Evolutionary conservation across 1,139 yeast genomes (phyloP).

Genomic region (Pneumocystis carinii): DNA sequence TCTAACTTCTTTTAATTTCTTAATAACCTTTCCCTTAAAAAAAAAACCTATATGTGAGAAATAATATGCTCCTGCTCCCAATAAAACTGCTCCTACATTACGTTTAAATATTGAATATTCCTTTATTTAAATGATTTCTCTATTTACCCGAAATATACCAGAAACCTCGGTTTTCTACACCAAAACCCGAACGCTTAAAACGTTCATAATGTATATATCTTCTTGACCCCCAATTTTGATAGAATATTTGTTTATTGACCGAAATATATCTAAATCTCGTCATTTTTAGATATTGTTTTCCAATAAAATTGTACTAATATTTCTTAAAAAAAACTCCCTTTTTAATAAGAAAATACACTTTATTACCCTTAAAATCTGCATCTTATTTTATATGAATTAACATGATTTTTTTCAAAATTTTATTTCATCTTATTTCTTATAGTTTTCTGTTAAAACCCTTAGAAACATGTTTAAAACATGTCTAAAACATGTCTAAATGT

Average conservation of each 20-base stretch:
- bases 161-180: not conserved
- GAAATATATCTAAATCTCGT: not conserved
- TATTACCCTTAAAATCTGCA: not conserved
- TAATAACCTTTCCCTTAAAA: not conserved
- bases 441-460: too few species aligned
- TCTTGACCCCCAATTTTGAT: not conserved
- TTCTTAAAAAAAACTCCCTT: not conserved
- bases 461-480: not conserved
- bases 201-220: not conserved
- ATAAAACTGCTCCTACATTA: not conserved
- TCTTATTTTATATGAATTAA: not conserved
- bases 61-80: not conserved
- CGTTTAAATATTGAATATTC: not conserved
- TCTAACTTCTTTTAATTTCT: conserved; percentile 2
- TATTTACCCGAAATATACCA: not conserved
- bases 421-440: too few species aligned
- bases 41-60: not conserved
- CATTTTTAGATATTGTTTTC: not conserved
- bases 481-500: not conserved
- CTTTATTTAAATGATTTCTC: not conserved
- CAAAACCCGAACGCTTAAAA: not conserved
- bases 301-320: not conserved
- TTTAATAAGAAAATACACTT: not conserved
- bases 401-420: not conserved
- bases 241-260: not conserved